A percentile compares a stretch with the other conserved stretches of the same genome.
Evolutionary conservation across 1,139 yeast genomes (phyloP).

Genomic region (Saccharomyces hybrid): DNA sequence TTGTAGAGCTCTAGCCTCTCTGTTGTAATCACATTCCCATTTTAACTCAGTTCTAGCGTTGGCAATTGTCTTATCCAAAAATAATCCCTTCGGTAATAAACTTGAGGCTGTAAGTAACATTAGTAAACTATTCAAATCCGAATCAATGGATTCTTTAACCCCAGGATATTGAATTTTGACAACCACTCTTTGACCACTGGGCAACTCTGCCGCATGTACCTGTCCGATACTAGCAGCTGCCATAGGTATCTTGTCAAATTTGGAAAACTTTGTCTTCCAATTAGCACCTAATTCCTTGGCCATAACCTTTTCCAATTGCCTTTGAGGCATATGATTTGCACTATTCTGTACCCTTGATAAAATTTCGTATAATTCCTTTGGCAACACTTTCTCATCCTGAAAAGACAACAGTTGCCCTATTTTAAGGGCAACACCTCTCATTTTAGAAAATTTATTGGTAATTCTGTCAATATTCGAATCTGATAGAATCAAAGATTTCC

Average conservation of each 20-base stretch:
- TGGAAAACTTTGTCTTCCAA: conserved; percentile 70
- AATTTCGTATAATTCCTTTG: conserved; percentile 76
- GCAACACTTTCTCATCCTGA: conserved; percentile 80
- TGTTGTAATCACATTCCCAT: conserved; percentile 94
- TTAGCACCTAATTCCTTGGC: conserved; percentile 58
- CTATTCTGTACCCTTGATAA: conserved; percentile 81
- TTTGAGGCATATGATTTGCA: conserved; percentile 95
- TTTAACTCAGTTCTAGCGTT: conserved; percentile 89
- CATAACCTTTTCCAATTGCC: conserved; percentile 78
- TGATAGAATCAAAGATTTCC: conserved; percentile 60
- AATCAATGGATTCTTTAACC: conserved; percentile 88
- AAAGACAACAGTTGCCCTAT: conserved; percentile 93
- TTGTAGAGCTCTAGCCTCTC: conserved; percentile 79
- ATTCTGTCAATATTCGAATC: conserved; percentile 81
- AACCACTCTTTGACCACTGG: conserved; percentile 63
- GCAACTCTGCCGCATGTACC: conserved; percentile 78
- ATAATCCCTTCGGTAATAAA: conserved; percentile 83
- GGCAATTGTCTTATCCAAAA: conserved; percentile 84
- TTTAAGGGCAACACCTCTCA: conserved; percentile 98
- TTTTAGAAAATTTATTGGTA: conserved; percentile 78
- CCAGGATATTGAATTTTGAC: conserved; percentile 98
- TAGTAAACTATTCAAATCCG: conserved; percentile 79
- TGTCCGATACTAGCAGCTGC: conserved; percentile 99
- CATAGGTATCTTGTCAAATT: conserved; percentile 81
- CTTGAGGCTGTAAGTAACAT: conserved; percentile 80